Evolutionary conservation across 441 rosid species (phyloP), one percentile per base, ranked within the genome.

Genomic region (Eutrema salsugineum): DNA sequence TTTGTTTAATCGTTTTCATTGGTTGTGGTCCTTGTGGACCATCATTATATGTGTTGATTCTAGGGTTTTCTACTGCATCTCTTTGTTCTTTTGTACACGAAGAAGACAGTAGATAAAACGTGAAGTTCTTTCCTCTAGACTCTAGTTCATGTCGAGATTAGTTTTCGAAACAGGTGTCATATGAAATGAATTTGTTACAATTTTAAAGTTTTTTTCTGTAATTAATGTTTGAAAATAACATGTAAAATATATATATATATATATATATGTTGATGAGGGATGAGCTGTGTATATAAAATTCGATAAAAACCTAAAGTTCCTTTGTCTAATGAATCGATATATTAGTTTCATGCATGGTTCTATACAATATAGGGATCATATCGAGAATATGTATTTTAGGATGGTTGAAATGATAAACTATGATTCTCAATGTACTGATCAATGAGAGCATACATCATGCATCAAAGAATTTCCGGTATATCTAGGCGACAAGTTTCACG

Each of bases 11-110:
- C 27, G n/a, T 49, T 75, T 36, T 35, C 50, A 42, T 35, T 50
- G 15, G 46, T n/a, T 62, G 74, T 75, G 63, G 68, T 66, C 68
- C 73, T 67, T 28, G 30, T 66, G 62, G 57, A 74, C 68, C 68
- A 60, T 28, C n/a, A n/a, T n/a, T n/a, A n/a, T 50, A 59, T 30
- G 32, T 61, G 57, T 75, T 68, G 46, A 62, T 35, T 68, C 64
- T 75, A 68, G 58, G 69, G 69, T 35, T 75, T 54, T 67, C 73
- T 61, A 59, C 11, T 49, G 59, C 49, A 67, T 60, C 14, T 51
- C 39, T 66, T 71, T 36, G 60, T 57, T 15, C 51, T 53, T 43
- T 75, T 66, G 63, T 60, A 66, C 73, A 67, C 73, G 63, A 27
- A 66, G 27, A 24, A 2, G 3, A 43, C 43, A 3, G 17, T 50